phyloP scores from a whole-genome alignment of 2,329 filamentous ascomycete species.

The Fusarium chlamydosporum region DNA sequence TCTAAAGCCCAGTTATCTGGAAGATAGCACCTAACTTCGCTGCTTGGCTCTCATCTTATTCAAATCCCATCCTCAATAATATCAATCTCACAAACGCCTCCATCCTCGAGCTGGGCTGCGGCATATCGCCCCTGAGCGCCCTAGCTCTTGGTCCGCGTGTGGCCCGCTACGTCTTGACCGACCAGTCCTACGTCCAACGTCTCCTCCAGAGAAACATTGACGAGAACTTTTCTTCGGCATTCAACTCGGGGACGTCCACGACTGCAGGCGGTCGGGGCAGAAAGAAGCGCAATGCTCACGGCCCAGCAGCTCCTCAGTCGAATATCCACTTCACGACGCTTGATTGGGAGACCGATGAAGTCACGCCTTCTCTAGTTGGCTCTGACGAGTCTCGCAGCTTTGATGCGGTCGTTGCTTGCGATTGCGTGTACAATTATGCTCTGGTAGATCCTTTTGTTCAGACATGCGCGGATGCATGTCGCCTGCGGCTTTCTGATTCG shows the following conservation, averaged over 20 bases:
- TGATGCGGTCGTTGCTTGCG: slow-evolving; percentile 84
- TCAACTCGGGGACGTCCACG: slow-evolving; percentile 26
- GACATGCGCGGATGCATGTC: slow-evolving; percentile 82
- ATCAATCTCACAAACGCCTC: slow-evolving; percentile 66
- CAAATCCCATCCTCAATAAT: slow-evolving; percentile 72
- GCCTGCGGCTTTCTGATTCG: slow-evolving; percentile 60
- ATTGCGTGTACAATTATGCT: slow-evolving; percentile 95
- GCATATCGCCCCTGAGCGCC: slow-evolving; percentile 85
- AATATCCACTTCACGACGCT: slow-evolving; percentile 72
- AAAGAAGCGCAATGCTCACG: slow-evolving; percentile 38
- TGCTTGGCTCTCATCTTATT: slow-evolving; percentile 77
- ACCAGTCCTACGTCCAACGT: slow-evolving; percentile 87
- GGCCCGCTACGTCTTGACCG: slow-evolving; percentile 80
- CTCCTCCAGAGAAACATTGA: slow-evolving; percentile 82
- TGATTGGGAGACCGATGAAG: slow-evolving; percentile 84
- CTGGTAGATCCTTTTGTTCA: slow-evolving; percentile 86
- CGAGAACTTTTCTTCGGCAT: slow-evolving; percentile 64
- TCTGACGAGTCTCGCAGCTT: slow-evolving; percentile 63
- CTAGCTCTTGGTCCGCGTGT: slow-evolving; percentile 75
- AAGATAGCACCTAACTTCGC: slow-evolving; percentile 88
- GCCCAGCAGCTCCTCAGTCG: slow-evolving; percentile 29
- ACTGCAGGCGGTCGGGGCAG: slow-evolving; percentile 28
- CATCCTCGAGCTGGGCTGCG: slow-evolving; percentile 88
- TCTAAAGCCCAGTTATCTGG: slow-evolving; percentile 78
- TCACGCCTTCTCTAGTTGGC: slow-evolving; percentile 61